Evolutionary conservation across 1,284 basidiomycete genomes (phyloP).

Genomic region (Cerioporus squamosus): DNA sequence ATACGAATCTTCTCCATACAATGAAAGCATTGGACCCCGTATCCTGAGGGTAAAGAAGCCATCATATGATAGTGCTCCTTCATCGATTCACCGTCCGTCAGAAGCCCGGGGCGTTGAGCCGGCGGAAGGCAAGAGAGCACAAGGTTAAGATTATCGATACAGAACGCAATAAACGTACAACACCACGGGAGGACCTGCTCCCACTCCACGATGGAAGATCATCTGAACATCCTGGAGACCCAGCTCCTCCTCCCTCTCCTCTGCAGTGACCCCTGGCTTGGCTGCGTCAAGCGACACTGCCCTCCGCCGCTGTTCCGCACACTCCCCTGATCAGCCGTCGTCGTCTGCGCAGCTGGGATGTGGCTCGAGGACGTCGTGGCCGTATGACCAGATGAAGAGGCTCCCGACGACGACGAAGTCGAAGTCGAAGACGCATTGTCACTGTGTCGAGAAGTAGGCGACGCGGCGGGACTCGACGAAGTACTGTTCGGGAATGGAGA

Average conservation of each 20-base stretch:
- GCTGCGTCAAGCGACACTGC: constrained; percentile 3
- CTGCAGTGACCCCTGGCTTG: not conserved
- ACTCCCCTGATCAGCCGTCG: not conserved
- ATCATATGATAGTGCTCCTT: too few species aligned
- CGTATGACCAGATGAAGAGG: not conserved
- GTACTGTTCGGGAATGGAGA: not conserved
- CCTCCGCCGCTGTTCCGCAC: constrained; percentile 3
- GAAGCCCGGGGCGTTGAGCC: too few species aligned
- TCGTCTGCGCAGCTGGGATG: not conserved
- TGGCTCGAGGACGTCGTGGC: not conserved
- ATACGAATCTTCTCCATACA: too few species aligned
- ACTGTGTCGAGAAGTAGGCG: too few species aligned
- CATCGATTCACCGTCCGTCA: too few species aligned
- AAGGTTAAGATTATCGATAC: too few species aligned
- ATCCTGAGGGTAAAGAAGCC: too few species aligned
- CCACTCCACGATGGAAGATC: not conserved
- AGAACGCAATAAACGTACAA: too few species aligned
- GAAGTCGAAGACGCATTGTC: not conserved
- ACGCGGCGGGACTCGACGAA: not conserved
- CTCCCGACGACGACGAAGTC: not conserved
- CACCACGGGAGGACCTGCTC: too few species aligned
- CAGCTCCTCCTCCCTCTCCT: constrained; percentile 3
- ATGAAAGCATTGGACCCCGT: too few species aligned
- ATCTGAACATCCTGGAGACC: not conserved
- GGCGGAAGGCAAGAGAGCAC: too few species aligned